These are phyloP conservation scores for Gnomoniopsis sp. DNA, from an alignment of 2,329 filamentous ascomycete species.

Conservation along the genomic window DNA sequence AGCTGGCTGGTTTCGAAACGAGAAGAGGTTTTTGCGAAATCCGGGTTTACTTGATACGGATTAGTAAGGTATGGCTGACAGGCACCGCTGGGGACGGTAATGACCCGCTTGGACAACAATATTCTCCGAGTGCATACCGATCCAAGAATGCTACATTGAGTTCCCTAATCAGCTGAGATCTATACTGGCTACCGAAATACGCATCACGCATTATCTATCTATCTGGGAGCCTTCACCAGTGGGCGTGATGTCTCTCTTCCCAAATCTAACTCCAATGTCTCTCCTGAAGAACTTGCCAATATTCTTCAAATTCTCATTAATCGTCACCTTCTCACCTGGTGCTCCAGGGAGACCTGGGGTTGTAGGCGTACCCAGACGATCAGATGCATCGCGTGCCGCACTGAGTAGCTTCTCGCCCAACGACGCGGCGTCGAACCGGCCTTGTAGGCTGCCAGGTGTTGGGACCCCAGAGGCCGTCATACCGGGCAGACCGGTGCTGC, in stretches of 20 bases:
- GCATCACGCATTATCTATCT: background rate
- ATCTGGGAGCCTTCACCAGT: slow-evolving; percentile 24
- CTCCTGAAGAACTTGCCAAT: slow-evolving; percentile 95
- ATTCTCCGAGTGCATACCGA: background rate
- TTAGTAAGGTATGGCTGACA: background rate
- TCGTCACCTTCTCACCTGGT: slow-evolving; percentile 58
- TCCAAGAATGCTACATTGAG: background rate
- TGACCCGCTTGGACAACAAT: background rate
- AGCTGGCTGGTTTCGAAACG: background rate
- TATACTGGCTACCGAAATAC: background rate
- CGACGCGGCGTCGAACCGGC: slow-evolving; percentile 72
- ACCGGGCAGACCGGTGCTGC: slow-evolving; percentile 30
- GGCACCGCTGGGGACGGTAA: background rate
- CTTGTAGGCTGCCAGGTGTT: slow-evolving; percentile 27
- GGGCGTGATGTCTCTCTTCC: slow-evolving; percentile 50
- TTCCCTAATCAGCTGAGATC: background rate
- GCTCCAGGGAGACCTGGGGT: slow-evolving; percentile 24
- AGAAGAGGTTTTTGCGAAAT: background rate
- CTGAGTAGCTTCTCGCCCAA: slow-evolving; percentile 87
- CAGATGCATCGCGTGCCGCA: slow-evolving; percentile 79
- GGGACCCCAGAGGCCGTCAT: slow-evolving; percentile 35
- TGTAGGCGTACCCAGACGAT: slow-evolving; percentile 65
- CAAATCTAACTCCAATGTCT: slow-evolving; percentile 76
- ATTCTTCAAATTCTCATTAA: slow-evolving; percentile 93
- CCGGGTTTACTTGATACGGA: background rate